These are phyloP conservation scores for Komagataella mondaviorum DNA, from an alignment of 805 yeast genomes.

Conservation along the genomic window DNA sequence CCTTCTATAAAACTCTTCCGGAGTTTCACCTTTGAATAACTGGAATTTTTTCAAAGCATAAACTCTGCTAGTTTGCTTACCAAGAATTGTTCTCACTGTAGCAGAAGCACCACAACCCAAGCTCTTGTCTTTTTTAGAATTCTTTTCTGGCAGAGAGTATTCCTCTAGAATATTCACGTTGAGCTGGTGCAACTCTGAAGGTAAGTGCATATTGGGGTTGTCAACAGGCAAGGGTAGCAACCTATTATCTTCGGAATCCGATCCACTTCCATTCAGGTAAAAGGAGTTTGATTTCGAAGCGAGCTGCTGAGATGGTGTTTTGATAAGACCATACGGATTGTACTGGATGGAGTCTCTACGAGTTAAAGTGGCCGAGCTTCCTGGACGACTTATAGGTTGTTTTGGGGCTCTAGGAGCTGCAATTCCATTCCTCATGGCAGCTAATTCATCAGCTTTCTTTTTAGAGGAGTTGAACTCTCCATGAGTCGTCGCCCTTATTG, in stretches of 20 bases:
- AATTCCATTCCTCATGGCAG: not conserved
- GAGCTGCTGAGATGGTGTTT: not conserved
- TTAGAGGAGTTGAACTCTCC: not conserved
- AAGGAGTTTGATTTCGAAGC: constrained; percentile 3
- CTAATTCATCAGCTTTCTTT: not conserved
- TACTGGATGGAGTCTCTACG: not conserved
- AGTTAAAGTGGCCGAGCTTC: not conserved
- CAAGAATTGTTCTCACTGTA: constrained; percentile 42
- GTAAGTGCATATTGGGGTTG: constrained; percentile 57
- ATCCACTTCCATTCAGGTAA: constrained; percentile 16
- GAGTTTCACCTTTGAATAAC: constrained; percentile 48
- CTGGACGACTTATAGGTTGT: not conserved
- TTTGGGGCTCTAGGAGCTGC: not conserved
- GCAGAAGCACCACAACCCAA: constrained; percentile 71
- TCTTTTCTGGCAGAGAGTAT: constrained; percentile 32
- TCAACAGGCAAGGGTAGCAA: constrained; percentile 53
- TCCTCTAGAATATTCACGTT: constrained; percentile 42
- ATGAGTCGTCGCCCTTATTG: not conserved
- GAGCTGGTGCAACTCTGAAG: constrained; percentile 38
- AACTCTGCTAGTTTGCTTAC: constrained; percentile 23
- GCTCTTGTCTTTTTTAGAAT: constrained; percentile 24
- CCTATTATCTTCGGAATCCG: constrained; percentile 29
- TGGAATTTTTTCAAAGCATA: constrained; percentile 63
- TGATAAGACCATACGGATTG: not conserved
- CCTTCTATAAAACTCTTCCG: constrained; percentile 59